Base-by-base conservation (phyloP, 1,284 basidiomycete species). In the Ceratobasidium sp. region DNA sequence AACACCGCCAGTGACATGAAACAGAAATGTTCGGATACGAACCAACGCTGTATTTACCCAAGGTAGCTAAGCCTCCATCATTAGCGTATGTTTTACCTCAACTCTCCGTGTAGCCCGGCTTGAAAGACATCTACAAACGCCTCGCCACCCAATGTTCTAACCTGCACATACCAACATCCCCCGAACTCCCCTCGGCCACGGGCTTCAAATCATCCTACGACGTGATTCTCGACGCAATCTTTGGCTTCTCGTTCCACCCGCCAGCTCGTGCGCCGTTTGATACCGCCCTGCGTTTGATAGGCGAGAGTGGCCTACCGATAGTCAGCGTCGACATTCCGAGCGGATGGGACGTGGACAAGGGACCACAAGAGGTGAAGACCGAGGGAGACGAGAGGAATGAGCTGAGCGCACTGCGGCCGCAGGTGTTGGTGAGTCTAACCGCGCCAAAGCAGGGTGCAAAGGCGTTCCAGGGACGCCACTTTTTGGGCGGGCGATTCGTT, bases 211-310 rank as follows among this genome's bases (percentile, higher is more conserved):
- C 62, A 15, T 81, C 84, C 22, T 85, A 88, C 0, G 94, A 98
- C 78, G 88, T 98, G 34, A 85, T 99, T 17, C 83, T 99, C 53
- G 97, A 99, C 77, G 93, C 95, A 8, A 92, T 99, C 72, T 99
- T 99, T 75, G 96, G 97, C 3, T 99, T 99, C 81, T 97, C 94
- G 0, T 99, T 98, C 86, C 84, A 91, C 74, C 91, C 85, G 0
- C 94, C 94, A 27, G 84, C 94, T 4, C 89, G 97, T 12, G 80
- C 90, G 1, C 97, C 97, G 0, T 99, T 98, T 79, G 88, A 94
- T 74, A 76, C 79, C 0, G 88, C 90, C 15, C 83, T 99, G 1
- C 82, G 86, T 0, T 80, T 90, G 2, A 82, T 99, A 58, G 82
- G 86, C 1, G 76, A 81, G 27, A 88, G 89, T 5, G 79, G 82